Conservation (phyloP, 2,329 filamentous ascomycete genomes). For the Aureobasidium sp. region DNA sequence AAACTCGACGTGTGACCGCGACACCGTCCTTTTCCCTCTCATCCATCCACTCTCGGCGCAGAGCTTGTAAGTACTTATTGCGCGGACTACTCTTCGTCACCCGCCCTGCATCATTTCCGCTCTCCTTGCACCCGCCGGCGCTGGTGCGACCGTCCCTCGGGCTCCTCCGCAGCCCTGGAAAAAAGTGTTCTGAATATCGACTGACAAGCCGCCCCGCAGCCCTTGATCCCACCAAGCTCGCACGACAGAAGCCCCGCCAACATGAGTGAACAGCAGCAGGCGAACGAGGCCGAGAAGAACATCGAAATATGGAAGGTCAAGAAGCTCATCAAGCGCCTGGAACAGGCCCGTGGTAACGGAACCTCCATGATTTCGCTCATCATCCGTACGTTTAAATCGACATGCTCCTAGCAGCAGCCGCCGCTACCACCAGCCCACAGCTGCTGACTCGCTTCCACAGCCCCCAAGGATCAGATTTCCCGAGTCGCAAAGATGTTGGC, state of each 20-base stretch:
- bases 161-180: neutral
- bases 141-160: neutral
- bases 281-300: conserved; percentile 97
- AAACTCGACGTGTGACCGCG: conserved; percentile 11
- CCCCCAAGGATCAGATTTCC: conserved; percentile 96
- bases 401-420: neutral
- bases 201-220: conserved; percentile 10
- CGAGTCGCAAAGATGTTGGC: conserved; percentile 98
- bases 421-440: conserved; percentile 17
- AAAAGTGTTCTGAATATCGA: conserved; percentile 1
- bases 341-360: conserved; percentile 94
- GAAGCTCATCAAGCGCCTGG: conserved; percentile 98
- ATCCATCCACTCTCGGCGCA: conserved; percentile 4
- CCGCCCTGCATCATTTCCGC: neutral
- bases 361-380: conserved; percentile 99
- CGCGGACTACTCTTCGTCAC: neutral
- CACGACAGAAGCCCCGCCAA: conserved; percentile 37
- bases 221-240: conserved; percentile 11
- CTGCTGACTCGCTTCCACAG: conserved; percentile 40
- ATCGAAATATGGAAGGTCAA: conserved; percentile 95
- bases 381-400: conserved; percentile 61
- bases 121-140: neutral
- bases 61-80: conserved; percentile 11
- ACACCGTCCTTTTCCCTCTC: neutral
- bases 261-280: conserved; percentile 79